Conservation (phyloP, 2,329 filamentous ascomycete genomes). For the Rutstroemia sp. region DNA sequence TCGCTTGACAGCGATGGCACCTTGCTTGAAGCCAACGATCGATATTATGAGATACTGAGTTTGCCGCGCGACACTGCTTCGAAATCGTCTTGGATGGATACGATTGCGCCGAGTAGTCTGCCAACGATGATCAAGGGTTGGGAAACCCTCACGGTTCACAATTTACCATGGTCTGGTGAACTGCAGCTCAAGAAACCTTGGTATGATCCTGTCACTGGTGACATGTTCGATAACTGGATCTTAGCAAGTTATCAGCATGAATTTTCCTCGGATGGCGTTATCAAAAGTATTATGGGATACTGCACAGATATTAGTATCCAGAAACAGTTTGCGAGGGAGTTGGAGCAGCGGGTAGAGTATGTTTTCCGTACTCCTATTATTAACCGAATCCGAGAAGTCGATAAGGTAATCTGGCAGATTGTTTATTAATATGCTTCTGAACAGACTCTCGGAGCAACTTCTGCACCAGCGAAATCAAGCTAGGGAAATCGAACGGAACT, state of each 20-base stretch:
- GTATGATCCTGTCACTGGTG: conserved; percentile 49
- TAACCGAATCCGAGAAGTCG: background rate
- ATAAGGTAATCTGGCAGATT: background rate
- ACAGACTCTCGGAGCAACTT: conserved; percentile 65
- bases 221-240: conserved; percentile 64
- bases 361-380: background rate
- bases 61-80: conserved; percentile 50
- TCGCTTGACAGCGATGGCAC: conserved; percentile 64
- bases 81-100: conserved; percentile 64
- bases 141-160: conserved; percentile 52
- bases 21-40: conserved; percentile 75
- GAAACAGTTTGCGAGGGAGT: conserved; percentile 78
- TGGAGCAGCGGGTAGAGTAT: conserved; percentile 56
- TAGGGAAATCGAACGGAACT: conserved; percentile 62
- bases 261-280: conserved; percentile 49
- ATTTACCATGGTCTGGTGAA: conserved; percentile 59
- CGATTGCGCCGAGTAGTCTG: conserved; percentile 57
- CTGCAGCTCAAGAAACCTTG: conserved; percentile 58
- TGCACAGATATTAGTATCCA: conserved; percentile 79
- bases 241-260: conserved; percentile 69
- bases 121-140: conserved; percentile 50
- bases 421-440: background rate
- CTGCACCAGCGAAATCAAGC: conserved; percentile 54
- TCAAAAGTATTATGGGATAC: conserved; percentile 70
- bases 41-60: conserved; percentile 65